These are phyloP conservation scores for Strobilomyces dryophilus DNA, from an alignment of 768 basidiomycete genomes.

Conservation along the genomic window DNA sequence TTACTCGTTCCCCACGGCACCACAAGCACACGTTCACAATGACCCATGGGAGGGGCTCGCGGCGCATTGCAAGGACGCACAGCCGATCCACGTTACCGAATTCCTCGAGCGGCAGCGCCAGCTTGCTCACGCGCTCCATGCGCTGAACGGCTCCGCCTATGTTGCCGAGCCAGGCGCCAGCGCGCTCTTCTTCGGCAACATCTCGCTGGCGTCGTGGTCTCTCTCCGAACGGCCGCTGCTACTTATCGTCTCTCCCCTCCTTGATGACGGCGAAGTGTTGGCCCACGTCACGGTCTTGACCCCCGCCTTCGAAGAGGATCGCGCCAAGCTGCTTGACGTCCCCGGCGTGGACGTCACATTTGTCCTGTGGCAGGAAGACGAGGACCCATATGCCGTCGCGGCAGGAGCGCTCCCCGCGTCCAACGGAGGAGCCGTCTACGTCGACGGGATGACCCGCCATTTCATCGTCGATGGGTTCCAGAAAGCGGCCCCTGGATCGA, in stretches of 20 bases:
- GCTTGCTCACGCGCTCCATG: conserved; percentile 47
- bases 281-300: conserved; percentile 61
- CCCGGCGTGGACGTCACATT: conserved; percentile 45
- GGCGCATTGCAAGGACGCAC: conserved; percentile 43
- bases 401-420: conserved; percentile 27
- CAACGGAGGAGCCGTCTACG: conserved; percentile 41
- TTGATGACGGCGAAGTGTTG: conserved; percentile 23
- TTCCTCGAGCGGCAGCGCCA: conserved; percentile 49
- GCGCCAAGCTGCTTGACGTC: conserved; percentile 59
- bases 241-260: conserved; percentile 52
- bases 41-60: conserved; percentile 26
- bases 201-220: conserved; percentile 57
- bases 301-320: conserved; percentile 70
- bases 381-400: conserved; percentile 57
- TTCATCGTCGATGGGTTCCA: conserved; percentile 65
- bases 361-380: conserved; percentile 64
- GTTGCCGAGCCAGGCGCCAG: conserved; percentile 77
- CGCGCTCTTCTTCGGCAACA: conserved; percentile 68
- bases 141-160: conserved; percentile 60
- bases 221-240: conserved; percentile 79
- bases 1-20: not conserved
- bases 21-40: not conserved
- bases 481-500: conserved; percentile 36
- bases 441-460: conserved; percentile 56
- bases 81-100: conserved; percentile 45